Percentiles rank a stretch among this genome's conserved stretches.
Conservation (phyloP, 2,329 filamentous ascomycete species). For the Colletotrichum spaethianum region DNA sequence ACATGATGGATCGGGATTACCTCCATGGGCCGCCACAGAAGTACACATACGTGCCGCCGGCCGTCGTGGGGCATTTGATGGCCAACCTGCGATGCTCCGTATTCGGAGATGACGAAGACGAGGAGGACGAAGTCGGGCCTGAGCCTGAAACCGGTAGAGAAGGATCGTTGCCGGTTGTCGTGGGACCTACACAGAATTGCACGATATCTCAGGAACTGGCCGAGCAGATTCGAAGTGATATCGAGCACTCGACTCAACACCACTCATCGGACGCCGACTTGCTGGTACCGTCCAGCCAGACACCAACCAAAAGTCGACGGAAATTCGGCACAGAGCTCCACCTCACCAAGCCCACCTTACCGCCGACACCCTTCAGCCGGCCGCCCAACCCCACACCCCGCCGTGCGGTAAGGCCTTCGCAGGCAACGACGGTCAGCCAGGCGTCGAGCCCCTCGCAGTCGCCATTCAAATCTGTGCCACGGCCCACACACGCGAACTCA, state of each 20-base stretch:
- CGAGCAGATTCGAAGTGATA: constrained; percentile 64
- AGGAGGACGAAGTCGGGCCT: constrained; percentile 35
- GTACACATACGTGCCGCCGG: constrained; percentile 69
- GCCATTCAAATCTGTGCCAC: constrained; percentile 47
- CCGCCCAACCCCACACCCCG: constrained; percentile 37
- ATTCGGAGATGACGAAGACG: constrained; percentile 52
- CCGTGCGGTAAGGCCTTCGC: constrained; percentile 42
- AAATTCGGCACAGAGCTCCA: constrained; percentile 27
- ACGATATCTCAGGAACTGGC: constrained; percentile 67
- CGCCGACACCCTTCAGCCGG: constrained; percentile 38
- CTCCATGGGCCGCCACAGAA: constrained; percentile 63
- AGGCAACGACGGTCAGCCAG: constrained; percentile 56
- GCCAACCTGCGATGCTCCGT: constrained; percentile 70
- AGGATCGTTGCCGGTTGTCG: constrained; percentile 30
- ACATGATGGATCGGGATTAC: constrained; percentile 70
- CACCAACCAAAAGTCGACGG: constrained; percentile 16
- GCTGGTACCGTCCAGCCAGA: constrained; percentile 52
- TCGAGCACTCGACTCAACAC: constrained; percentile 51
- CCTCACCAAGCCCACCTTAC: constrained; percentile 32
- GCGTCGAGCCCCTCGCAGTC: constrained; percentile 50
- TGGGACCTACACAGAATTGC: constrained; percentile 26
- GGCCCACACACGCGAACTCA: constrained; percentile 43
- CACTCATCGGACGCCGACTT: constrained; percentile 45
- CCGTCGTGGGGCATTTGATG: constrained; percentile 69
- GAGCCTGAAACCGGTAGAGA: constrained; percentile 24